Evolutionary conservation across 1,284 basidiomycete genomes (phyloP), one percentile per base, ranked within the genome.

Genomic region (Volvariella surrecta): DNA sequence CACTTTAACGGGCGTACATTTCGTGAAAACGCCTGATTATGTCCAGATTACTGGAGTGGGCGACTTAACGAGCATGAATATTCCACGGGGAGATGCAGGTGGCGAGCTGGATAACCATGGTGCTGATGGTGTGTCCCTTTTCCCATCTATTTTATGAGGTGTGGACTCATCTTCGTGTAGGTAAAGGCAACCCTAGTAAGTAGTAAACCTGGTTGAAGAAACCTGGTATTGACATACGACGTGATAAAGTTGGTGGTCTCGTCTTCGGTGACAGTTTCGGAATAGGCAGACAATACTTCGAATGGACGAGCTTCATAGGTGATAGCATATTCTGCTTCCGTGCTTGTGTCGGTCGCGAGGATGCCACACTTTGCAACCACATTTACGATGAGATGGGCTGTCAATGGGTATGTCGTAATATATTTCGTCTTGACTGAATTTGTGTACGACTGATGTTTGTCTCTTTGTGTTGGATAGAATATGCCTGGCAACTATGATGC

Each of bases 71-170:
- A 82, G 82, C 61, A 67, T 74, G 45, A 68, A 74, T 55, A 66
- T 88, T 50, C 58, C 54, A 8, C 47, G 45, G 1, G 67, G 68
- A 17, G 75, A 77, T 51, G 48, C 39, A 9, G 60, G 63, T 24
- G 83, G 83, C 44, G 80, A 84, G 58, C 64, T 82, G 32, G 80
- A 82, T 54, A 72, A 76, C 43, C 68, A 76, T 48, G 79, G 79
- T 48, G 71, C 74, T 45, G 70, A 72, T 54, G 69, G 68, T 54
- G 50, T 34, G 56, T 46, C 18, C 42, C 21, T 18, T 28, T 28
- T 18, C 30, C 3, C 8, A 39, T 32, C 18, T n/a, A n/a, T 28
- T 40, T 47, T 24, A 19, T 37, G 32, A 4, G 15, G 10, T 32
- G n/a, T 28, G 18, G 20, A 13, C 47, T 20, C 24, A 18, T 22